Evolutionary conservation across 768 basidiomycete species (phyloP), one percentile per base, ranked within the genome.

Genomic region (Suillus clintonianus): DNA sequence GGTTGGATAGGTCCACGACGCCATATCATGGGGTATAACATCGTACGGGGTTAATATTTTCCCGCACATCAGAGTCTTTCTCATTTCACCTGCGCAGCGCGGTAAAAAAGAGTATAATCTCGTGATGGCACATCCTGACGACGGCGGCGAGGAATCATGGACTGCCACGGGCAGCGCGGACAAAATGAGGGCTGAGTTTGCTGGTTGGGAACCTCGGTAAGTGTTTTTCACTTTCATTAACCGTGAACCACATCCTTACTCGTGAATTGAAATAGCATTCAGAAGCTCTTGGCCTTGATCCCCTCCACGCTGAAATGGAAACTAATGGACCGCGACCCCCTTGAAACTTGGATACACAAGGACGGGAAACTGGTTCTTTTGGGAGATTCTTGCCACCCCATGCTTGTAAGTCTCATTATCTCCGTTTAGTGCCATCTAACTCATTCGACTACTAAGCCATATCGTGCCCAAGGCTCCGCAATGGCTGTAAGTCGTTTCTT

Each of bases 381-480:
- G 0, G 86, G 86, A 4, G 86, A 87, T 66, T 79, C 85, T 0
- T 85, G 83, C 54, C 86, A 87, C 69, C 82, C 85, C 3, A 86
- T 86, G 82, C 74, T 85, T 34, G 74, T 77, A 59, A 45, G 76
- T 34, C 42, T 7, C n/a, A 24, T 5, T 30, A 0, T 5, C 17
- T 51, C 30, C 58, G 45, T 24, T 6, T 11, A 19, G 47, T 34
- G 1, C 14, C 37, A 41, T 36, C 4, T n/a, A n/a, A 22, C 13
- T 61, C 14, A 62, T 36, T 19, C n/a, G 4, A 17, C 54, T 42
- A 8, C 56, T 43, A 64, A 78, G 81, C 85, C 85, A 3, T 85
- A 85, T 65, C 77, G 81, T 15, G 85, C 83, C 1, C 85, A 86
- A 70, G 85, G 85, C 7, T 79, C 84, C 41, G 83, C 85, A 13